phyloP scores from a whole-genome alignment of 2,329 filamentous ascomycete species.

The Neodidymelliopsis sp. region DNA sequence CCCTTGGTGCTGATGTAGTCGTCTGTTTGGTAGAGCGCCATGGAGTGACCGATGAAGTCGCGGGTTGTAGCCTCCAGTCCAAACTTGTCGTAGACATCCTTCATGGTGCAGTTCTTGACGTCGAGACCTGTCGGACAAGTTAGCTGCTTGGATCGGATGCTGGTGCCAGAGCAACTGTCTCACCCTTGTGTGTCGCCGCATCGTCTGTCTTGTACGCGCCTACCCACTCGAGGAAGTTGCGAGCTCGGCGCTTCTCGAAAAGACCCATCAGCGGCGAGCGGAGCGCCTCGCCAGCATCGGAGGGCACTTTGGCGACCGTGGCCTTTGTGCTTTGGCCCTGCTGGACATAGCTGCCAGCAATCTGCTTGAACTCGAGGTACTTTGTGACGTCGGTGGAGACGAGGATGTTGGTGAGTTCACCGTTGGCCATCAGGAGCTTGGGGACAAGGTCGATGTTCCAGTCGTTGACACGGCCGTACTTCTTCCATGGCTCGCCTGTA shows the following conservation, averaged over 20 bases:
- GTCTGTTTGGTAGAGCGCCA: constrained; percentile 94
- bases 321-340: constrained; percentile 83
- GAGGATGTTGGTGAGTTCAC: constrained; percentile 97
- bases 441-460: constrained; percentile 99
- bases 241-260: constrained; percentile 96
- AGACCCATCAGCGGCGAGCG: constrained; percentile 94
- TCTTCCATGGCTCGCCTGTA: constrained; percentile 91
- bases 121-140: constrained; percentile 68
- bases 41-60: constrained; percentile 97
- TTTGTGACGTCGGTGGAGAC: constrained; percentile 82
- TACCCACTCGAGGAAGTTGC: constrained; percentile 96
- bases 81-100: constrained; percentile 99
- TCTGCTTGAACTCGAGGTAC: constrained; percentile 65
- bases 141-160: background rate
- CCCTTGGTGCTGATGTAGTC: constrained; percentile 80
- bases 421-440: constrained; percentile 98
- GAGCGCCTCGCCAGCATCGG: constrained; percentile 85
- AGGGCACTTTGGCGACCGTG: constrained; percentile 95
- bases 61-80: constrained; percentile 86
- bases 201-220: constrained; percentile 85
- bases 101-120: constrained; percentile 83
- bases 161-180: constrained; percentile 31
- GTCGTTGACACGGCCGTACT: constrained; percentile 95
- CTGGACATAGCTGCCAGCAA: constrained; percentile 95
- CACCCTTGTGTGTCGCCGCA: constrained; percentile 88